Conservation (phyloP, 768 basidiomycete genomes). For the Amanita phalloides region DNA sequence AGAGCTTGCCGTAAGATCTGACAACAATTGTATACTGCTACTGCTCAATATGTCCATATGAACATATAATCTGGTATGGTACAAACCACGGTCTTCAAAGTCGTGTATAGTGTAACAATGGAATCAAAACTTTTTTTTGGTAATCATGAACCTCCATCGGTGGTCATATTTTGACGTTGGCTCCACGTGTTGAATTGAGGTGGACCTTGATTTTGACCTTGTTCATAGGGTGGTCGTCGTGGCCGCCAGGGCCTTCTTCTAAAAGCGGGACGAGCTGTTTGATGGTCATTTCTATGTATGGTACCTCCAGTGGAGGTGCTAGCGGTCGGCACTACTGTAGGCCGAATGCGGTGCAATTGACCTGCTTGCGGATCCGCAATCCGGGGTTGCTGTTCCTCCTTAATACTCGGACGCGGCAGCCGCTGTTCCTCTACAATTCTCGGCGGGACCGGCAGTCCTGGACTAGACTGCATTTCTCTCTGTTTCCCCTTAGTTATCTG, state of each 20-base stretch:
- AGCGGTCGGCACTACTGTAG: not conserved
- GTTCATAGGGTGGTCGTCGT: not conserved
- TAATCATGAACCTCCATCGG: not conserved
- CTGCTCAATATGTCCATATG: too few relatives aligned
- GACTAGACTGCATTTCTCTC: not conserved
- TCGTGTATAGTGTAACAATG: not conserved
- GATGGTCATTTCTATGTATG: not conserved
- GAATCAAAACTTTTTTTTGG: not conserved
- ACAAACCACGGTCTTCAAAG: not conserved
- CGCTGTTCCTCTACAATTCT: too few relatives aligned
- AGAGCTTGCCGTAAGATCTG: not conserved
- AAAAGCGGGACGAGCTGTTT: not conserved
- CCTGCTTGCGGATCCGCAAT: too few relatives aligned
- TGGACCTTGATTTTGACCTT: not conserved
- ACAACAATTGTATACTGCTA: not conserved
- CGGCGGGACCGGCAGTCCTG: too few relatives aligned
- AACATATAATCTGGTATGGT: not conserved
- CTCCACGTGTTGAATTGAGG: not conserved
- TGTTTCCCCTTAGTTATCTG: not conserved
- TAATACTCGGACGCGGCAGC: not conserved
- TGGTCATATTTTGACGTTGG: not conserved
- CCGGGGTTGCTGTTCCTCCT: not conserved
- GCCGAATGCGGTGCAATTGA: not conserved
- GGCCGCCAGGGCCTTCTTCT: not conserved
- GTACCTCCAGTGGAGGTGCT: not conserved